Base-by-base conservation (phyloP, 2,329 filamentous ascomycete genomes). In the Colletotrichum sp. region DNA sequence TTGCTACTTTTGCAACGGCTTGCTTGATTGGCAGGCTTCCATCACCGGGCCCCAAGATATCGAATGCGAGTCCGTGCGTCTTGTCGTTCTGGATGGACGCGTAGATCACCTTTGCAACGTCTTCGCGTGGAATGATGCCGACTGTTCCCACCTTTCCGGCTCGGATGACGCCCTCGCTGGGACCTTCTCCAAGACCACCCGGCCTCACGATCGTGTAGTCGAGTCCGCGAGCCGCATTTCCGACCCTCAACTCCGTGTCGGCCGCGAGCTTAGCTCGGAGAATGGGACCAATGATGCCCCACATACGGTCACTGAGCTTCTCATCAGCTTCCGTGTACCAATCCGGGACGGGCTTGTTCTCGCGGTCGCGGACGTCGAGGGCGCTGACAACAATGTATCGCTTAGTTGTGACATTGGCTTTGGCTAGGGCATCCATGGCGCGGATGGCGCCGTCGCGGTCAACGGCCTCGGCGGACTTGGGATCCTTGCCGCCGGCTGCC, bases 331-430 rank as follows among this genome's bases (percentile, higher is more conserved):
- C 84, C 28, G 83, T 80, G 77, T 88, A 88, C 87, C 86, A 89
- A 21, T 82, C 82, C 32, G 86, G 88, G 39, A 81, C 81, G 4
- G 84, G 82, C 80, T 77, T 79, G 13, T 52, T 60, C 71, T 82
- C 82, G 2, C 83, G 81, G 79, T 87, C 87, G 24, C 88, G 80
- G 24, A 88, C 82, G 77, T 88, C 85, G 2, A 88, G 79, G 1
- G 88, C 87, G 9, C 86, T 87, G 69, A 89, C 83, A 66, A 86
- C 84, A 72, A 90, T 81, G 76, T 87, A 87, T n/a, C 87, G 81
- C 74, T 84, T 87, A 1, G 85, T 84, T 15, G 65, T 57, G 10
- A 84, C 83, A 18, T 83, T 79, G 7, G 84, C 84, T 15, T 82
- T 79, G 7, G 84, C 84, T 3, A 86, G 82, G 3, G 88, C 88